A percentile compares a stretch with the other conserved stretches of the same genome.
Conservation (phyloP, 371 early-diverging fungal genomes). For the Batkoa obscura region DNA sequence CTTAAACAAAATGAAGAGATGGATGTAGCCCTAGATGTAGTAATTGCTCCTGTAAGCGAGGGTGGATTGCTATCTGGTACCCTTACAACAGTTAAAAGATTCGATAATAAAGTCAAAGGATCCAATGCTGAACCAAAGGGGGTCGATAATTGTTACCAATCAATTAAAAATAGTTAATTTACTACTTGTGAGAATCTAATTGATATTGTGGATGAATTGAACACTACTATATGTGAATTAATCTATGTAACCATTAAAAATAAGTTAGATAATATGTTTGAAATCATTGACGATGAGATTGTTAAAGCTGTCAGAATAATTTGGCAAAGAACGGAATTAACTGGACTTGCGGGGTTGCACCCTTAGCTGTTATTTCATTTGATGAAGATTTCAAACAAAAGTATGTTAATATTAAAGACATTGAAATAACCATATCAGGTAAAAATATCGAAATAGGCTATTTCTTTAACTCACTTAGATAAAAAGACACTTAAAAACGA, state of each 20-base stretch:
- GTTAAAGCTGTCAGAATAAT: constrained; percentile 93
- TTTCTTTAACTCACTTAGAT: neutral
- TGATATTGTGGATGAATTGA: constrained; percentile 88
- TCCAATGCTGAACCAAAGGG: constrained; percentile 82
- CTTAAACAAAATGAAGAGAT: constrained; percentile 23
- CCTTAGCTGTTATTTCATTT: neutral
- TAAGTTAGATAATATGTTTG: constrained; percentile 61
- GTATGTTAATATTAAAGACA: neutral
- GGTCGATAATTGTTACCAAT: constrained; percentile 70
- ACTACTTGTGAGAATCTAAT: constrained; percentile 58
- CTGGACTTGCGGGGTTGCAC: constrained; percentile 11
- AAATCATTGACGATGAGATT: constrained; percentile 82
- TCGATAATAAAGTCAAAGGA: constrained; percentile 23
- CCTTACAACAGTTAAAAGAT: constrained; percentile 68
- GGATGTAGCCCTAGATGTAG: constrained; percentile 35
- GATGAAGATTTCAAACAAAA: neutral
- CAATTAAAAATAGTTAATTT: constrained; percentile 36
- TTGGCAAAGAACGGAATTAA: constrained; percentile 40
- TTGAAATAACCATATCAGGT: neutral
- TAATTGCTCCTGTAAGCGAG: constrained; percentile 80
- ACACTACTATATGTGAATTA: constrained; percentile 80
- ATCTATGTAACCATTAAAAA: constrained; percentile 47
- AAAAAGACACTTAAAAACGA: no score
- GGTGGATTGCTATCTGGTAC: constrained; percentile 85
- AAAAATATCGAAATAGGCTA: neutral